These are phyloP conservation scores for Phytomonas sp. DNA, from an alignment of 208 protist genomes.

Conservation along the genomic window DNA sequence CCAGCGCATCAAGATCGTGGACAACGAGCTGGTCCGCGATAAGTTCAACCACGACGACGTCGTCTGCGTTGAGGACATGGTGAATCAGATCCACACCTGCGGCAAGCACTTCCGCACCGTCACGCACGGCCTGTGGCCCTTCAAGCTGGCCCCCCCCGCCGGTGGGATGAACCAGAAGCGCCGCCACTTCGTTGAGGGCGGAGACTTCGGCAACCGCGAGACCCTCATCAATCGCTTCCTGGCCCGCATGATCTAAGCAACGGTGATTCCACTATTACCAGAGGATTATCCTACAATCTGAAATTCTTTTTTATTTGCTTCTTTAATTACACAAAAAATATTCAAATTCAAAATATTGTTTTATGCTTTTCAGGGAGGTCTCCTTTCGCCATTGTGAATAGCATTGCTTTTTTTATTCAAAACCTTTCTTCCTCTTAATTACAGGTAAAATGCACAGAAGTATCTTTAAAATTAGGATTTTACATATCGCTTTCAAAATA, in stretches of 20 bases:
- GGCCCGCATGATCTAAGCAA: conserved; percentile 93
- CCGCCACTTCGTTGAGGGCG: conserved; percentile 98
- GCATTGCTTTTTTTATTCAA: conserved; percentile 1
- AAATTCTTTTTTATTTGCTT: conserved; percentile 5
- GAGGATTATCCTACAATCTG: neutral
- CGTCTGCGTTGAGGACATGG: conserved; percentile 98
- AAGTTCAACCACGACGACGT: conserved; percentile 92
- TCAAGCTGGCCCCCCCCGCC: conserved; percentile 94
- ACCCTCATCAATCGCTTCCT: conserved; percentile 98
- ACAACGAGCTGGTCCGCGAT: conserved; percentile 95
- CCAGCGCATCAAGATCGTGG: conserved; percentile 95
- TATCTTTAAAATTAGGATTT: too few species aligned
- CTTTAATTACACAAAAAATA: neutral
- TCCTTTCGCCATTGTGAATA: neutral
- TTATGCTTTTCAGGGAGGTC: neutral
- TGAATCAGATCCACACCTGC: conserved; percentile 99
- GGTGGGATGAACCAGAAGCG: conserved; percentile 96
- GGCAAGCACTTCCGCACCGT: conserved; percentile 98
- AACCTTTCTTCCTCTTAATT: neutral
- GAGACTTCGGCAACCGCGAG: conserved; percentile 99
- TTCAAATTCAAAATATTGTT: neutral
- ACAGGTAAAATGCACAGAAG: neutral
- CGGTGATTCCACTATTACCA: neutral
- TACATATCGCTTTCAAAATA: neutral
- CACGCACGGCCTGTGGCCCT: conserved; percentile 98